Conservation (phyloP, 2,329 filamentous ascomycete species). For the Trichoderma pleuroti region DNA sequence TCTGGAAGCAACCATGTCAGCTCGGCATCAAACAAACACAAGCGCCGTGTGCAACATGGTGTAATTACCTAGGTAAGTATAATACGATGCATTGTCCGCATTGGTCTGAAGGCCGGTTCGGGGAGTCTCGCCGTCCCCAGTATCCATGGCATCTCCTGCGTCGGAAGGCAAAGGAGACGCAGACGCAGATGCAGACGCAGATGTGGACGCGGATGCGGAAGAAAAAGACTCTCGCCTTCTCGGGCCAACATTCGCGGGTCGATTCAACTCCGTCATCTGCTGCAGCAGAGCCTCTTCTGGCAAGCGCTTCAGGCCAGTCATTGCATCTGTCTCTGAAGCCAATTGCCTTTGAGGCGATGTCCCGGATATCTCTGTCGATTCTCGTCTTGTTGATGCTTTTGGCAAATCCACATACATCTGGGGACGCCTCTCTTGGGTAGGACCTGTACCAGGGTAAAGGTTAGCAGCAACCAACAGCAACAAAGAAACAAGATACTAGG, state of each 20-base stretch:
- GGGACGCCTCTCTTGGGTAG: background rate
- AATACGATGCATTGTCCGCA: background rate
- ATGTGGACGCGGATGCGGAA: background rate
- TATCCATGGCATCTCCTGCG: background rate
- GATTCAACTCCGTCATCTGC: background rate
- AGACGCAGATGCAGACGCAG: background rate
- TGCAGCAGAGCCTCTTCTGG: slow-evolving; percentile 24
- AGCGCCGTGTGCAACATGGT: background rate
- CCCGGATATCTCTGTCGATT: background rate
- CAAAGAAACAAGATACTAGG: background rate
- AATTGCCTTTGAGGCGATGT: background rate
- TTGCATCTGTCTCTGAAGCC: background rate
- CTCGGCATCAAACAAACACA: background rate
- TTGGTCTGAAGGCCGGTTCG: background rate
- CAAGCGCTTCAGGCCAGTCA: slow-evolving; percentile 20
- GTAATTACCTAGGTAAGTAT: slow-evolving; percentile 1
- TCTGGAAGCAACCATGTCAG: background rate
- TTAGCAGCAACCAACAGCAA: background rate
- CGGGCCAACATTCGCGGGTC: background rate
- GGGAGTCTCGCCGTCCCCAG: background rate
- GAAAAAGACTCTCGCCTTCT: background rate
- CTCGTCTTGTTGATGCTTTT: background rate
- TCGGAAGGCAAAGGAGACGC: background rate
- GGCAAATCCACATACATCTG: background rate
- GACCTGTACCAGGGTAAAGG: background rate